Percentiles rank a stretch among this genome's conserved stretches.
Evolutionary conservation across 306 rosid species (phyloP).

Genomic region (Lablab purpureus): DNA sequence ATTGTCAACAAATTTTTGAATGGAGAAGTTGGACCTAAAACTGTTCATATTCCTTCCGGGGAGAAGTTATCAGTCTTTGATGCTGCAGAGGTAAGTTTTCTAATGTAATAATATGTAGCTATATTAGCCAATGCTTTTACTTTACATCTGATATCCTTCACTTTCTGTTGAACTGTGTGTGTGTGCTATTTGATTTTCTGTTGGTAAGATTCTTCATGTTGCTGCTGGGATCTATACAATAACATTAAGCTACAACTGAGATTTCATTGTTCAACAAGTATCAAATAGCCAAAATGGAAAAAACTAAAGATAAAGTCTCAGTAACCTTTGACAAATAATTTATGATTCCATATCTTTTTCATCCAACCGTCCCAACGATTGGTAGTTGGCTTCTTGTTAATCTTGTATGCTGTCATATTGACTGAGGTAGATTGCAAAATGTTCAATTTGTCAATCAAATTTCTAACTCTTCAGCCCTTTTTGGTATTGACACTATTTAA

Average conservation of each 20-base stretch:
- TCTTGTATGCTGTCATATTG: constrained; percentile 4
- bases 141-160: constrained; percentile 4
- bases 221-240: neutral
- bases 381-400: neutral
- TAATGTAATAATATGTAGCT: constrained; percentile 2
- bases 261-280: neutral
- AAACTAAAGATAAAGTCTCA: neutral
- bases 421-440: constrained; percentile 17
- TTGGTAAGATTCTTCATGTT: constrained; percentile 23
- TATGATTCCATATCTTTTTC: neutral
- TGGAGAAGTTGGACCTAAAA: constrained; percentile 97
- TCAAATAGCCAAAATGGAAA: neutral
- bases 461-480: constrained; percentile 10
- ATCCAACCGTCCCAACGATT: neutral
- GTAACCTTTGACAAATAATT: neutral
- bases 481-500: constrained; percentile 15
- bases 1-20: constrained; percentile 84
- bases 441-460: constrained; percentile 20
- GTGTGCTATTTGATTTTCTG: neutral
- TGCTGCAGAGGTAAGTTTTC: constrained; percentile 73
- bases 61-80: constrained; percentile 91
- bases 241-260: neutral
- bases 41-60: constrained; percentile 84
- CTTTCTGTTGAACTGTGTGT: neutral
- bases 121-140: constrained; percentile 28